Percentiles rank a stretch among this genome's conserved stretches.
Evolutionary conservation across 2,329 filamentous ascomycete species (phyloP).

Genomic region (Hypoxylon sp.): DNA sequence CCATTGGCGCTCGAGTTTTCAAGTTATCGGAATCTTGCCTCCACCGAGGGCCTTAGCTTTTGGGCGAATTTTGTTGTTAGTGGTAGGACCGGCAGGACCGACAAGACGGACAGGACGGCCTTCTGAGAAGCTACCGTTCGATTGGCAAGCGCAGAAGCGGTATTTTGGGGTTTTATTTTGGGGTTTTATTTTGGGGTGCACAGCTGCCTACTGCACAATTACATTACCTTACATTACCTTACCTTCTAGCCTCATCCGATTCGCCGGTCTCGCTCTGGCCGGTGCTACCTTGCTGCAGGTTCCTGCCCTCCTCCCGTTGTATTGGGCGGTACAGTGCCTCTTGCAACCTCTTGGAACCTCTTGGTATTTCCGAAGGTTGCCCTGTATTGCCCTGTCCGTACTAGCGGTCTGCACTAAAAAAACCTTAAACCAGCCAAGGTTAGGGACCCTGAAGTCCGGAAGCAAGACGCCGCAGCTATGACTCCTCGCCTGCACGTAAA

Average conservation of each 20-base stretch:
- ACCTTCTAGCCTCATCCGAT: slow-evolving; percentile 41
- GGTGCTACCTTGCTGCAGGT: slow-evolving; percentile 34
- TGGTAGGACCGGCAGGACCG: slow-evolving; percentile 22
- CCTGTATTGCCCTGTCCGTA: not conserved
- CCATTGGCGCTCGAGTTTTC: slow-evolving; percentile 13
- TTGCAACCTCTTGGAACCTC: not conserved
- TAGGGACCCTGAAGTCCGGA: slow-evolving; percentile 40
- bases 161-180: slow-evolving; percentile 7
- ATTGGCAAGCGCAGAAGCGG: slow-evolving; percentile 20
- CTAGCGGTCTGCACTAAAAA: slow-evolving; percentile 42
- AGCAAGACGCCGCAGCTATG: slow-evolving; percentile 35
- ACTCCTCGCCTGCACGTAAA: slow-evolving; percentile 45
- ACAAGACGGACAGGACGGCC: slow-evolving; percentile 32
- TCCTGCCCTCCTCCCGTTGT: slow-evolving; percentile 26
- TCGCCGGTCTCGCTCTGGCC: slow-evolving; percentile 43
- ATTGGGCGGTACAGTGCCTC: slow-evolving; percentile 18
- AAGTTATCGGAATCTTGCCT: slow-evolving; percentile 1
- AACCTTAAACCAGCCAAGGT: slow-evolving; percentile 45
- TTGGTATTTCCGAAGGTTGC: slow-evolving; percentile 28
- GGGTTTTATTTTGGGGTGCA: slow-evolving; percentile 8
- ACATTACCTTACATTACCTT: slow-evolving; percentile 39
- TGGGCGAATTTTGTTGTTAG: slow-evolving; percentile 23
- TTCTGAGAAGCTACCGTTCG: slow-evolving; percentile 22
- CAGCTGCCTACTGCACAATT: slow-evolving; percentile 41
- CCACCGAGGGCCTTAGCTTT: slow-evolving; percentile 6